Conservation (phyloP, 2,329 filamentous ascomycete genomes). For the Paracoccidioides brasiliensis region DNA sequence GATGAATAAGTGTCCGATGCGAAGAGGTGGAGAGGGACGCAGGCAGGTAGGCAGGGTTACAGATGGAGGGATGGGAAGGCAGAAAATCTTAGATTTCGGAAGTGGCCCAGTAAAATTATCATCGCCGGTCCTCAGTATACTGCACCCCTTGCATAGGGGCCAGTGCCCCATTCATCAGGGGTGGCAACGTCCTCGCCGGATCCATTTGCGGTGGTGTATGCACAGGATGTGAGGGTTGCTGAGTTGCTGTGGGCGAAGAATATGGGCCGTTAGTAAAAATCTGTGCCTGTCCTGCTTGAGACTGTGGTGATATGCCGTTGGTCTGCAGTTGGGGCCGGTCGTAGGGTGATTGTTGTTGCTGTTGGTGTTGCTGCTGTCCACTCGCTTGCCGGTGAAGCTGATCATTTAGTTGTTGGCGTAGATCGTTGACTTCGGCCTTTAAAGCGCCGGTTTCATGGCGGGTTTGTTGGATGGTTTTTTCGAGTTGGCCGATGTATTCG, state of each 20-base stretch:
- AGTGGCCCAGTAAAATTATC: conserved; percentile 6
- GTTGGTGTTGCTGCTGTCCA: conserved; percentile 15
- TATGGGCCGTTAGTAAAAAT: conserved; percentile 12
- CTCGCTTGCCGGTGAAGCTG: conserved; percentile 22
- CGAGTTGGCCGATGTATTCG: conserved; percentile 35
- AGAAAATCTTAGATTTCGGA: neutral
- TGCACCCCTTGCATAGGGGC: conserved; percentile 39
- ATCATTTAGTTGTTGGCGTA: conserved; percentile 9
- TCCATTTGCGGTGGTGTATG: conserved; percentile 22
- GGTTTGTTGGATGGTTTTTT: conserved; percentile 26
- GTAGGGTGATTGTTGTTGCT: conserved; percentile 18
- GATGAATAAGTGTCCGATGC: too few relatives aligned
- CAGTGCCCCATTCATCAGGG: conserved; percentile 32
- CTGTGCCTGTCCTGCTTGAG: conserved; percentile 17
- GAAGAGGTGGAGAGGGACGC: too few relatives aligned
- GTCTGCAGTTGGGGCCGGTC: conserved; percentile 25
- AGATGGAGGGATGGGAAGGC: neutral
- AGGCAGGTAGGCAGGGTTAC: too few relatives aligned
- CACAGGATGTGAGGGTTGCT: conserved; percentile 17
- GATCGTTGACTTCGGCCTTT: conserved; percentile 18
- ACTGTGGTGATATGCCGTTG: conserved; percentile 15
- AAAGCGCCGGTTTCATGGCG: conserved; percentile 29
- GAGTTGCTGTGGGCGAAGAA: conserved; percentile 16
- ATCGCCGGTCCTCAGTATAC: conserved; percentile 37
- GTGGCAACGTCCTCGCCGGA: conserved; percentile 34